Evolutionary conservation across 495 filamentous ascomycete species (phyloP), one percentile per base, ranked within the genome.

Genomic region (Penicillium steckii): DNA sequence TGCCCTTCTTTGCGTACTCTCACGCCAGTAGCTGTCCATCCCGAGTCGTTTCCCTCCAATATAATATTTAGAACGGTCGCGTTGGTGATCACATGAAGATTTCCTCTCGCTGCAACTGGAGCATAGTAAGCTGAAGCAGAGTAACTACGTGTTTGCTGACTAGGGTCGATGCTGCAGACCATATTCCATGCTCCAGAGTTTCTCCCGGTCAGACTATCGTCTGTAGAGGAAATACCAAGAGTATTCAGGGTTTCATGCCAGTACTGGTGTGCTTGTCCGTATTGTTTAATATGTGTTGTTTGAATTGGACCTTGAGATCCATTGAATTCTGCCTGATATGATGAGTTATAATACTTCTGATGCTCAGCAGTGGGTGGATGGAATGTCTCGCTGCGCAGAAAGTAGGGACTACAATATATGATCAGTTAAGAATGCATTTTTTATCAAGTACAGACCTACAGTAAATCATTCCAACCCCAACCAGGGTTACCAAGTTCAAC

Each of bases 131-230:
- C 50, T 3, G 50, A 49, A 21, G 55, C 55, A 35, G 55, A 40
- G 23, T 58, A 53, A 17, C 46, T 53, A 8, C 55, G 55, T 18
- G 32, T 42, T 27, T 58, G 50, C 3, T 26, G 19, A 22, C 37
- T 33, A 15, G 50, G 45, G 17, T 58, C 33, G 12, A 53, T 45
- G 1, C 45, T 46, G 26, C 48, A 52, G 64, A 54, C 10, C 70
- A 66, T 70, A 8, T 74, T 80, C 70, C 74, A 82, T 22, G 50
- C 63, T 0, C 78, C 78, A 9, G 68, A 57, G 43, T 77, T 79
- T 6, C 51, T 65, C 3, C 78, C 78, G 0, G 60, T 62, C 32
- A 77, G 63, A 27, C 72, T 67, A 17, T 66, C 62, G 3, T 48
- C 44, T 51, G 76, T 77, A 12, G 73, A 69, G 7, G 65, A 48